Evolutionary conservation across 2,329 filamentous ascomycete genomes (phyloP), one percentile per base, ranked within the genome.

Genomic region (Fusarium irregulare): DNA sequence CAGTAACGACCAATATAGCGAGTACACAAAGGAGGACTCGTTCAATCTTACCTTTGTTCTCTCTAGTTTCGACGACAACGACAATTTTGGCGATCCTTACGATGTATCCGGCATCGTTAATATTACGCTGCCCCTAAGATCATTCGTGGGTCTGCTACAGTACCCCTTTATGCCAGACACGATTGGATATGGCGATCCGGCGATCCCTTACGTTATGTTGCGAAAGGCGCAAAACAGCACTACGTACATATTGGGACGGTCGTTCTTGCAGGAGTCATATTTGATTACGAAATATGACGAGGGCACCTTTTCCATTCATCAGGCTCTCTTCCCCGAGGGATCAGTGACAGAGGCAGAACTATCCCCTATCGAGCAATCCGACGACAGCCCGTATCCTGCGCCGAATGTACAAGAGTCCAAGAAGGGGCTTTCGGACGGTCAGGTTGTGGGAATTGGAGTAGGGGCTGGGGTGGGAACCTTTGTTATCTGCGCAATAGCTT

Each of bases 241-340:
- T 16, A 84, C 88, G 68, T 86, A 88, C 76, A 86, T 90, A 14
- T 84, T 93, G 37, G 91, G 91, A 10, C 85, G 90, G 34, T 86
- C 87, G 0, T 93, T 93, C 69, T 80, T 93, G 56, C 91, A 93
- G 75, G 91, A 93, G 77, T 86, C 90, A 3, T 89, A 89, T 64
- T 77, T 89, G 8, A 82, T 87, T 32, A 87, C 84, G 27, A 84
- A 84, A 67, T 89, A 88, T 72, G 87, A 89, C 64, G 81, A 82
- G 37, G 80, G 78, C 18, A 76, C 77, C 14, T 89, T 88, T 75
- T 86, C 85, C 2, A 72, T 91, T 25, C 83, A 88, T 57, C 85
- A 89, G 71, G 87, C 88, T 12, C 73, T 74, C 53, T 86, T 88
- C 73, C 84, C 88, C n/a, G 69, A 80, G 48, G 75, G 82, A 14